phyloP scores from a whole-genome alignment of 129 eudicot species.

The Gnaphalium uliginosum region DNA sequence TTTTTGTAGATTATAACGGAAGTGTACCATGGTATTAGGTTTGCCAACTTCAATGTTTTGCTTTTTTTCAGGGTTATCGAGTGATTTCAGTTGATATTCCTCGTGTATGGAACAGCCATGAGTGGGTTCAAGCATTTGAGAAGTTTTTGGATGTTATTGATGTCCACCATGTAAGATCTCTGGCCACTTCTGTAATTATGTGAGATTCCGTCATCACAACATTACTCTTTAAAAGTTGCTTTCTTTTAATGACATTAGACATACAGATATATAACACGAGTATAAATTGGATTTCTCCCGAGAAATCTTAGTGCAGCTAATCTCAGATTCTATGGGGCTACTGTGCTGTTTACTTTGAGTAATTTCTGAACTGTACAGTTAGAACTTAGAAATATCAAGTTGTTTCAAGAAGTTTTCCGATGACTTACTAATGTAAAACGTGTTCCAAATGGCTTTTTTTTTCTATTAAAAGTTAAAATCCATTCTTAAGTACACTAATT shows the following conservation, averaged over 20 bases:
- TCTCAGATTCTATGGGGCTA: too few relatives aligned
- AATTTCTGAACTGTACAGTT: too few relatives aligned
- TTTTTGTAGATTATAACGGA: slow-evolving; percentile 9
- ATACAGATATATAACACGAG: slow-evolving; percentile 2
- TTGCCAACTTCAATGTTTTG: not conserved
- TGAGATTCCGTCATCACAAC: not conserved
- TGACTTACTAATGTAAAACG: not conserved
- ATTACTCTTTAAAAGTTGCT: not conserved
- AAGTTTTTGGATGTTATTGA: slow-evolving; percentile 92
- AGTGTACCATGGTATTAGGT: not conserved
- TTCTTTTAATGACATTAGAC: not conserved
- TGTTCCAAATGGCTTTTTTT: not conserved
- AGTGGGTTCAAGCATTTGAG: slow-evolving; percentile 98
- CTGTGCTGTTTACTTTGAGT: too few relatives aligned
- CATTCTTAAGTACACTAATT: not conserved
- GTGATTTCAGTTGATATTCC: slow-evolving; percentile 98
- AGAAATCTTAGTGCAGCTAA: not conserved
- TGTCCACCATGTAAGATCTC: slow-evolving; percentile 88
- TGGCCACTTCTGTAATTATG: not conserved
- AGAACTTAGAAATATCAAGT: not conserved
- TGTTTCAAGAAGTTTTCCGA: not conserved
- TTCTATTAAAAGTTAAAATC: not conserved
- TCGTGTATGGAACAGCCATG: slow-evolving; percentile 83
- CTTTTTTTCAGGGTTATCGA: slow-evolving; percentile 79
- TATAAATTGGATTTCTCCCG: slow-evolving; percentile 8